phyloP scores from a whole-genome alignment of 192 early-diverging fungal species.

The Haplosporangium gracile region DNA sequence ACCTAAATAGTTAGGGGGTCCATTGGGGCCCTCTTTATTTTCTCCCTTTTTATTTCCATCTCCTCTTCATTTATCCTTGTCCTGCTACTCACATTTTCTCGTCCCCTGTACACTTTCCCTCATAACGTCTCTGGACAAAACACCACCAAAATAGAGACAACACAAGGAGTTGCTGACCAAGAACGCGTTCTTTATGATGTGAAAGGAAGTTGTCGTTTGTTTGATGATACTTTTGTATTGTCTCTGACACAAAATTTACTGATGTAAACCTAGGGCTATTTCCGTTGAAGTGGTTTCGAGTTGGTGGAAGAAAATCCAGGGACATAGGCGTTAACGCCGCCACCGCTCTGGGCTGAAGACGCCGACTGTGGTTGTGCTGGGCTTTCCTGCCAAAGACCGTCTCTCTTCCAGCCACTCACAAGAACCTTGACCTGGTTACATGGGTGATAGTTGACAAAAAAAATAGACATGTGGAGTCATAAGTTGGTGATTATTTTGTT shows the following conservation, averaged over 20 bases:
- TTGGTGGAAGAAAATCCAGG: slow-evolving; percentile 52
- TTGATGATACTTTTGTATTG: background rate
- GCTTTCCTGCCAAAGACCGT: slow-evolving; percentile 65
- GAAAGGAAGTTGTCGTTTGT: no score
- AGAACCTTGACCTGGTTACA: slow-evolving; percentile 60
- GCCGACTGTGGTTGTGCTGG: slow-evolving; percentile 47
- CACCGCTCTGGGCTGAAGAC: background rate
- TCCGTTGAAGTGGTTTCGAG: slow-evolving; percentile 19
- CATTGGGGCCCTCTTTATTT: background rate
- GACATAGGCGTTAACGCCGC: slow-evolving; percentile 17
- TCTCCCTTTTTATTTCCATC: background rate
- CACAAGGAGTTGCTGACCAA: background rate
- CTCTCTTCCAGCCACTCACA: slow-evolving; percentile 68
- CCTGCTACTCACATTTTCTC: background rate
- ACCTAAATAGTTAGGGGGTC: background rate
- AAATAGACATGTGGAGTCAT: background rate
- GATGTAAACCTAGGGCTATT: background rate
- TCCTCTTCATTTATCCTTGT: background rate
- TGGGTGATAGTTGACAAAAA: background rate
- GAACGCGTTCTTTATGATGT: no score
- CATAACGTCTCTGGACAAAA: background rate
- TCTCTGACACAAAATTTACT: background rate
- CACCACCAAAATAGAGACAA: background rate
- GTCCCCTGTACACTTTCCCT: background rate
- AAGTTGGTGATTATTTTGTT: background rate